Conservation (phyloP, 306 rosid species). For the Coriaria nepalensis region DNA sequence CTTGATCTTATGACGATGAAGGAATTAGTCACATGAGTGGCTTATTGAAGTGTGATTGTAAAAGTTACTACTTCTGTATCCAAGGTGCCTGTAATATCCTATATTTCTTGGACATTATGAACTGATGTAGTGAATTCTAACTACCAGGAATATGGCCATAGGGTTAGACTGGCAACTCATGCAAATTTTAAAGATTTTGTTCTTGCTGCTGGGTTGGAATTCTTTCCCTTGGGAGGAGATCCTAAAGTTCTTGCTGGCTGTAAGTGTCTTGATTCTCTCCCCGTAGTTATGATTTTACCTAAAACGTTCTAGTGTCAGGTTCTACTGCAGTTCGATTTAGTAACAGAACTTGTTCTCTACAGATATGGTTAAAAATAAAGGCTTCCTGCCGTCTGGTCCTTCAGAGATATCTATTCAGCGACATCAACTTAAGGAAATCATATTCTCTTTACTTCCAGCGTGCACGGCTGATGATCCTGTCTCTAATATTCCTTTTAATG, state of each 20-base stretch:
- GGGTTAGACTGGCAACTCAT: constrained; percentile 92
- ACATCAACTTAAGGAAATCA: constrained; percentile 56
- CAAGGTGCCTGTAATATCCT: no score
- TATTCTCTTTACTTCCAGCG: constrained; percentile 68
- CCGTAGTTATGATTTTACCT: neutral
- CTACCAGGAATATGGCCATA: constrained; percentile 76
- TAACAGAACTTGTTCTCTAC: constrained; percentile 18
- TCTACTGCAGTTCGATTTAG: neutral
- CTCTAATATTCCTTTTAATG: constrained; percentile 41
- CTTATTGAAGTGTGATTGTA: no score
- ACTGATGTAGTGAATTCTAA: constrained; percentile 8
- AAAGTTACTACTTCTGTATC: no score
- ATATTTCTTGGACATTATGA: no score
- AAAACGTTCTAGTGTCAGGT: neutral
- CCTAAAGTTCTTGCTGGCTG: constrained; percentile 97
- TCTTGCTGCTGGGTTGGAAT: constrained; percentile 73
- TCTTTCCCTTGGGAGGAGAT: constrained; percentile 92
- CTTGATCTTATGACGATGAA: no score
- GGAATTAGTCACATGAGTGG: no score
- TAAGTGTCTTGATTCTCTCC: constrained; percentile 32
- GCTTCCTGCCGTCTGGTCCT: constrained; percentile 90
- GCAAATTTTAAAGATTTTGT: constrained; percentile 86
- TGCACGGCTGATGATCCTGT: constrained; percentile 61
- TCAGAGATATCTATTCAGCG: constrained; percentile 81
- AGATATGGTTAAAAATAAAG: constrained; percentile 99